These are phyloP conservation scores for Escallonia rubra DNA, from an alignment of 129 eudicot species.

Conservation along the genomic window DNA sequence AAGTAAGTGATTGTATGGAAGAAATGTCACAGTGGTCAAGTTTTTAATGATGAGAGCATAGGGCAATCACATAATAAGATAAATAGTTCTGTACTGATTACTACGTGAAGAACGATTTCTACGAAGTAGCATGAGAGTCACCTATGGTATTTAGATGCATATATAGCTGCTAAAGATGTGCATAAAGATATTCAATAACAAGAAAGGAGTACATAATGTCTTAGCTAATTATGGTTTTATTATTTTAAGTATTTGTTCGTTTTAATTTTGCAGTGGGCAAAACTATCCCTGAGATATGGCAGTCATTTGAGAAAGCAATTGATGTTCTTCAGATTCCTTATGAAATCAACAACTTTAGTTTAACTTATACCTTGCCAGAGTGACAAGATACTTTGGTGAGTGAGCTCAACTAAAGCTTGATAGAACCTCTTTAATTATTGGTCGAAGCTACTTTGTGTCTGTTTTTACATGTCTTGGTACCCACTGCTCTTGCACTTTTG, in stretches of 20 bases:
- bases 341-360: slow-evolving; percentile 44
- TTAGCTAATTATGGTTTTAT: too few species aligned
- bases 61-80: not conserved
- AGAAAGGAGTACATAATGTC: too few species aligned
- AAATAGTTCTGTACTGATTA: not conserved
- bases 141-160: not conserved
- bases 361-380: slow-evolving; percentile 14
- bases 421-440: not conserved
- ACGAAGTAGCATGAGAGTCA: not conserved
- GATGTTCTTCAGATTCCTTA: slow-evolving; percentile 59
- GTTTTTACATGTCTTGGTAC: not conserved
- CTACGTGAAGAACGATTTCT: too few species aligned
- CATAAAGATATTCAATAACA: too few species aligned
- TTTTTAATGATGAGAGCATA: not conserved
- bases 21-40: not conserved
- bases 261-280: slow-evolving; percentile 54
- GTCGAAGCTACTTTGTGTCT: not conserved
- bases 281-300: slow-evolving; percentile 69
- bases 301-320: slow-evolving; percentile 60
- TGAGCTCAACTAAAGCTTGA: slow-evolving; percentile 2
- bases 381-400: slow-evolving; percentile 19
- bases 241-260: not conserved
- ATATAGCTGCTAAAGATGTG: too few species aligned
- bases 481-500: too few species aligned
- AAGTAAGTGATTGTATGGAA: not conserved